phyloP scores from a whole-genome alignment of 768 basidiomycete genomes.

The Naematelia encephala region DNA sequence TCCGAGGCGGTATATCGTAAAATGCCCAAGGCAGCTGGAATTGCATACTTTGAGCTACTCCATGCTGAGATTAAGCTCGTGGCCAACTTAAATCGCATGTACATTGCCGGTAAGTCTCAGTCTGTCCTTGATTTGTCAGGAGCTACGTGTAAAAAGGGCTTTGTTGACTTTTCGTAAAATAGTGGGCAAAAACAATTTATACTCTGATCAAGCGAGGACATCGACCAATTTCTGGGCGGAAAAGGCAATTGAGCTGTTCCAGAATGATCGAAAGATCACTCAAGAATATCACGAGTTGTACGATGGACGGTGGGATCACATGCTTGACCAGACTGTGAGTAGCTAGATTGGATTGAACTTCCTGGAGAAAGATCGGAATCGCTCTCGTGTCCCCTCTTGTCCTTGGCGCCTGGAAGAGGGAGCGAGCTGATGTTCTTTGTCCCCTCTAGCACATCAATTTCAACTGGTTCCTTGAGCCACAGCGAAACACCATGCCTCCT shows the following conservation, averaged over 20 bases:
- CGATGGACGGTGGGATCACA: slow-evolving; percentile 66
- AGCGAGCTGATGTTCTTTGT: too few relatives aligned
- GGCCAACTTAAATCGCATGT: slow-evolving; percentile 60
- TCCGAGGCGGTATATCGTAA: slow-evolving; percentile 61
- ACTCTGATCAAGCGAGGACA: slow-evolving; percentile 63
- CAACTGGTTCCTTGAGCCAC: slow-evolving; percentile 64
- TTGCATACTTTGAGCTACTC: slow-evolving; percentile 70
- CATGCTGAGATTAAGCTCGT: slow-evolving; percentile 53
- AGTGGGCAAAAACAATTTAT: slow-evolving; percentile 60
- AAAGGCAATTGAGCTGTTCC: slow-evolving; percentile 60
- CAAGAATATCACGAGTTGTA: slow-evolving; percentile 61
- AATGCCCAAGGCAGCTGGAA: slow-evolving; percentile 55
- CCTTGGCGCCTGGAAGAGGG: too few relatives aligned
- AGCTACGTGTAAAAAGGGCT: too few relatives aligned
- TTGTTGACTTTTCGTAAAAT: not conserved
- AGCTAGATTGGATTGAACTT: slow-evolving; percentile 60
- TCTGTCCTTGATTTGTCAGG: not conserved
- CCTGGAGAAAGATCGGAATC: too few relatives aligned
- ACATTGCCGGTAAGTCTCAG: slow-evolving; percentile 55
- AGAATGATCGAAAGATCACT: slow-evolving; percentile 63
- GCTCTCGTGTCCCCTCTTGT: too few relatives aligned
- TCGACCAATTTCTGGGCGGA: slow-evolving; percentile 62
- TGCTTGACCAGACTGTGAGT: slow-evolving; percentile 67
- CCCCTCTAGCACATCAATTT: slow-evolving; percentile 33
- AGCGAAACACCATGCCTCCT: slow-evolving; percentile 57